phyloP scores from a whole-genome alignment of 2,329 filamentous ascomycete genomes.

The Fusarium veterinarium region DNA sequence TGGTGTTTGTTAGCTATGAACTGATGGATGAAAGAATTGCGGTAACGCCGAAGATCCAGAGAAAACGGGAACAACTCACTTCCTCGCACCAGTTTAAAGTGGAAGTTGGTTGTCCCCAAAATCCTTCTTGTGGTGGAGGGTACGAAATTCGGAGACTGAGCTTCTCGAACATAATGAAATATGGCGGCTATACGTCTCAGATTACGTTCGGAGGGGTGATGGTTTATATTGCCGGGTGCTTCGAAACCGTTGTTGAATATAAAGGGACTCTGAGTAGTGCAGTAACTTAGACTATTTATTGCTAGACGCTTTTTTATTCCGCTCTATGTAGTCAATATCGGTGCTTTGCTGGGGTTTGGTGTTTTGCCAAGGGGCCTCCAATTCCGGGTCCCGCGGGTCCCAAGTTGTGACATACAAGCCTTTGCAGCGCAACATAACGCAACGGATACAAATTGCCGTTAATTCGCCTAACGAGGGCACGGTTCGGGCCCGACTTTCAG shows the following conservation, averaged over 20 bases:
- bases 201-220: background rate
- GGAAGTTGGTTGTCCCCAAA: background rate
- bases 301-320: accelerated
- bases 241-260: background rate
- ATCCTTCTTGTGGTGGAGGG: background rate
- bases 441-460: background rate
- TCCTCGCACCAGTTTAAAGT: background rate
- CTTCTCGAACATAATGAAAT: accelerated
- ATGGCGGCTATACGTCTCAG: accelerated
- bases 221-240: accelerated
- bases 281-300: background rate
- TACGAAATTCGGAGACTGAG: background rate
- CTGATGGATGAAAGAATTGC: too few relatives aligned
- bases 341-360: too few relatives aligned
- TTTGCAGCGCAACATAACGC: accelerated
- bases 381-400: background rate
- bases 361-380: background rate
- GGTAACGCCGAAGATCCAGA: too few relatives aligned
- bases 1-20: background rate
- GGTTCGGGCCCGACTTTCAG: background rate
- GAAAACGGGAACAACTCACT: background rate
- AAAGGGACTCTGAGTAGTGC: accelerated
- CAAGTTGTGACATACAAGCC: accelerated
- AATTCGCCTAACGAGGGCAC: accelerated
- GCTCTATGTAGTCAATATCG: too few relatives aligned